These are phyloP conservation scores for Aspergillus eucalypticola DNA, from an alignment of 2,329 filamentous ascomycete species.

Conservation along the genomic window DNA sequence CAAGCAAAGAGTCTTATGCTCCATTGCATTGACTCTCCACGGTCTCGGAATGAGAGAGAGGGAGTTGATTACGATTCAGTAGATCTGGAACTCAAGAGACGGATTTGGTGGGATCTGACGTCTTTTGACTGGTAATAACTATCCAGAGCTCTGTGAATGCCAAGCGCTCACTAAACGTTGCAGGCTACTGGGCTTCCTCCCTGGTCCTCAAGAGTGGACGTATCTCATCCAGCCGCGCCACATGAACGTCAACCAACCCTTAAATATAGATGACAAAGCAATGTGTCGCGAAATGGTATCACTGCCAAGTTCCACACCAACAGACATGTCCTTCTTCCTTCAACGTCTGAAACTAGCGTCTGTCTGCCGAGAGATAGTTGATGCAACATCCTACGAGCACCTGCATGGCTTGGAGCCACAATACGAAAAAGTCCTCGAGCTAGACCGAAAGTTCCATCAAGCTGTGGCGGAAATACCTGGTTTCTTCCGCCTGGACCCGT, in stretches of 20 bases:
- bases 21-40: slow-evolving; percentile 37
- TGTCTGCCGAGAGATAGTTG: slow-evolving; percentile 44
- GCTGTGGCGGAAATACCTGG: slow-evolving; percentile 33
- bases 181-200: slow-evolving; percentile 44
- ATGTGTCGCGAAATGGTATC: slow-evolving; percentile 28
- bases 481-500: slow-evolving; percentile 40
- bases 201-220: slow-evolving; percentile 47
- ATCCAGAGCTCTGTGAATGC: too few species aligned
- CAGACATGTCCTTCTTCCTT: slow-evolving; percentile 49
- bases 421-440: slow-evolving; percentile 41
- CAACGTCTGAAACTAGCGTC: slow-evolving; percentile 45
- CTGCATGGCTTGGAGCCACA: slow-evolving; percentile 29
- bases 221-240: slow-evolving; percentile 46
- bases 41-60: slow-evolving; percentile 18
- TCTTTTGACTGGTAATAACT: slow-evolving; percentile 45
- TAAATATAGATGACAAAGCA: slow-evolving; percentile 46
- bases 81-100: slow-evolving; percentile 41
- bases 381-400: slow-evolving; percentile 33
- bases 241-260: slow-evolving; percentile 43
- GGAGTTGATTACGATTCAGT: slow-evolving; percentile 20
- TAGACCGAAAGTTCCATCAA: slow-evolving; percentile 39
- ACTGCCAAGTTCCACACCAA: slow-evolving; percentile 39
- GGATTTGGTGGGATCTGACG: slow-evolving; percentile 47
- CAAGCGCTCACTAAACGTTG: neutral
- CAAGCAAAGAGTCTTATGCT: slow-evolving; percentile 39